Base-by-base conservation (phyloP, 768 basidiomycete genomes). In the Termitomyces sp. region DNA sequence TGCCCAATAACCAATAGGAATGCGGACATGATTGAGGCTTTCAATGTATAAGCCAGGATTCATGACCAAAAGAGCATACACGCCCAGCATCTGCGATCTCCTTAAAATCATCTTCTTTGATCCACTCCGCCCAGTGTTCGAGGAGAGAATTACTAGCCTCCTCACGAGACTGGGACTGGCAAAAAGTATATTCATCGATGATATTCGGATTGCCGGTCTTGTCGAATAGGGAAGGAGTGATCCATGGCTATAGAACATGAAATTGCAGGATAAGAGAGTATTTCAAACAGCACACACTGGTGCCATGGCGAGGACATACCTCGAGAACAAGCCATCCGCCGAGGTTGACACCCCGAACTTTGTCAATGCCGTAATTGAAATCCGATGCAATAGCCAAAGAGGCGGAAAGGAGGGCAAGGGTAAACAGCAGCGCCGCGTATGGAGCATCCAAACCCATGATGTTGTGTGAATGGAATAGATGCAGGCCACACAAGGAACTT, bases 1-100 rank as follows among this genome's bases (percentile, higher is more conserved):
- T 0, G 89, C 91, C 91, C 91, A 95, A 68, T 91, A 96, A 11
- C 92, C 94, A 46, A 95, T 89, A 12, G 91, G 90, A 41, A 93
- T 64, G 44, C 91, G 83, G 53, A 93, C 86, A 68, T 91, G 89
- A 65, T 91, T 92, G 52, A 92, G 73, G 11, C 89, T 89, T 64
- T 15, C 57, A 59, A 45, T 7, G 12, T 15, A 33, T 21, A 42
- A 41, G 55, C 12, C 9, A 33, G 31, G 37, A 44, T 47, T n/a
- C 26, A 0, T 5, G 14, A 3, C 31, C 15, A 26, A 53, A 30
- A 59, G 23, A 54, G 41, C 5, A 1, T 50, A 58, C 23, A 40
- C 66, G 89, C 89, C 89, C 87, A 5, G 90, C 89, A 40, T 78
- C 82, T 52, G 86, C 83, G 58, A 92, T 92, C 45, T 75, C 79